Evolutionary conservation across 1,284 basidiomycete species (phyloP).

Genomic region (Fomitopsis palustris): DNA sequence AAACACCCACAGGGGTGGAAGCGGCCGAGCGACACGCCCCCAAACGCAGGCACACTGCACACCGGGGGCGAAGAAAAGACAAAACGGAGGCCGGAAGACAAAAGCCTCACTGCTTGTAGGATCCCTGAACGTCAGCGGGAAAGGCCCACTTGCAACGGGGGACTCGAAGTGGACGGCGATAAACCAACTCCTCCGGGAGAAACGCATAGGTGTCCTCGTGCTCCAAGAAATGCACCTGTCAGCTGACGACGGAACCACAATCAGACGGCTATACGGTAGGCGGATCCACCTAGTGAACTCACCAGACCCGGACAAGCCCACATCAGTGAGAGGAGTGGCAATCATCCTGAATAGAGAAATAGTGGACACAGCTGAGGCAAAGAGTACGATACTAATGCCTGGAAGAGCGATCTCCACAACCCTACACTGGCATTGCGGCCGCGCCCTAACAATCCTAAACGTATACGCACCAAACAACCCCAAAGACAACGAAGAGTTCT

Average conservation of each 20-base stretch:
- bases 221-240: constrained; percentile 13
- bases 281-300: constrained; percentile 9
- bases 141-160: constrained; percentile 15
- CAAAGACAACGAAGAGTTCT: background rate
- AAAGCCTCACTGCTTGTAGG: background rate
- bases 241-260: background rate
- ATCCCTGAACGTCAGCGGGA: background rate
- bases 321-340: background rate
- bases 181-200: constrained; percentile 13
- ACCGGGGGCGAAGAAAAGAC: background rate
- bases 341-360: background rate
- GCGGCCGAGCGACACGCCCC: background rate
- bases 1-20: constrained; percentile 11
- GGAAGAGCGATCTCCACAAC: background rate
- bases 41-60: background rate
- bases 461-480: constrained; percentile 5
- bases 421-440: background rate
- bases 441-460: constrained; percentile 11
- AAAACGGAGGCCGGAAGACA: background rate
- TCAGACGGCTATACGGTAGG: constrained; percentile 11
- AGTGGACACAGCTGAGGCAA: background rate
- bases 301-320: background rate
- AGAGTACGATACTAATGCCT: background rate
- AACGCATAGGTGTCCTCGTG: constrained; percentile 21
- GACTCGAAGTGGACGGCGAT: constrained; percentile 22